phyloP scores from a whole-genome alignment of 129 eudicot genomes.

The Solidago caesia region DNA sequence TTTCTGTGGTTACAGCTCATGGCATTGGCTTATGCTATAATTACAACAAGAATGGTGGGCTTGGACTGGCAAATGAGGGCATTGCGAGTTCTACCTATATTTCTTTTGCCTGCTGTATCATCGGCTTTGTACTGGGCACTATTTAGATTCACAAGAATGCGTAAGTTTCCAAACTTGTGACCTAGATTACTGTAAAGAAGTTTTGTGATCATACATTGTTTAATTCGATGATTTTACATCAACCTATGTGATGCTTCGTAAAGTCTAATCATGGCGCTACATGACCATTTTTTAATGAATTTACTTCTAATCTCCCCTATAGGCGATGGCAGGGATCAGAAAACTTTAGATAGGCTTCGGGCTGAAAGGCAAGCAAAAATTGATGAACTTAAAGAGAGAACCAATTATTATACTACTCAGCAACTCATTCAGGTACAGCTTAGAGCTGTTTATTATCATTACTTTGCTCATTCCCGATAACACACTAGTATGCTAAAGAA shows the following conservation, averaged over 20 bases:
- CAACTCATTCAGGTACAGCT: conserved; percentile 81
- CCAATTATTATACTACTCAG: conserved; percentile 86
- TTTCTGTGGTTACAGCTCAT: conserved; percentile 41
- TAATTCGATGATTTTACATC: not conserved
- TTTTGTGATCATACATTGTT: not conserved
- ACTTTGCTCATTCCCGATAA: not conserved
- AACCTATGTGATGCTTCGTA: not conserved
- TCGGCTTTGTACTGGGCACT: conserved; percentile 49
- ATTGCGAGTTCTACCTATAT: conserved; percentile 73
- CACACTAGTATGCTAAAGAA: too few relatives aligned
- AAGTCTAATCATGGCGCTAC: not conserved
- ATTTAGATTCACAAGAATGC: conserved; percentile 53
- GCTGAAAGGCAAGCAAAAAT: conserved; percentile 88
- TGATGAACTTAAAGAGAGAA: conserved; percentile 90
- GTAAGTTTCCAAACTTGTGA: conserved; percentile 44
- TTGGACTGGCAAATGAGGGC: conserved; percentile 90
- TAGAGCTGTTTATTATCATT: conserved; percentile 10
- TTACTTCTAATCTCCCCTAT: not conserved
- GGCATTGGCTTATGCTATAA: conserved; percentile 75
- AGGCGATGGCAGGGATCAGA: conserved; percentile 82
- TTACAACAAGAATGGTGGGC: conserved; percentile 65
- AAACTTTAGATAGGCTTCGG: conserved; percentile 79
- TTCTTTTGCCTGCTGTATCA: conserved; percentile 67
- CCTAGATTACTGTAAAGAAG: not conserved
- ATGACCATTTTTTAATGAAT: not conserved